phyloP scores from a whole-genome alignment of 1,284 basidiomycete genomes.

The Chalciporus sp. region DNA sequence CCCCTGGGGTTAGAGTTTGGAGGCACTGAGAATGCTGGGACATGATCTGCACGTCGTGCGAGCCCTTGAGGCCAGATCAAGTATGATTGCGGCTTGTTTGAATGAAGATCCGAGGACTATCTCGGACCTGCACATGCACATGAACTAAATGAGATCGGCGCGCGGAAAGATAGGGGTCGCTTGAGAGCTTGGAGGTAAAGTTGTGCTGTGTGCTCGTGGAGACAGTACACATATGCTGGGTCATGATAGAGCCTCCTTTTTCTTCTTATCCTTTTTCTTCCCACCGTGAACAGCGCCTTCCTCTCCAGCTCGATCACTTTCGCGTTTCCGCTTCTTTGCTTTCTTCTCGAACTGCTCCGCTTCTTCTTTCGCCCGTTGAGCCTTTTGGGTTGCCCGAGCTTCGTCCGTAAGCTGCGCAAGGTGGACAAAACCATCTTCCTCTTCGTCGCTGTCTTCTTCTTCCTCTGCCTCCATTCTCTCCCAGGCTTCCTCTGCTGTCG shows the following conservation, averaged over 20 bases:
- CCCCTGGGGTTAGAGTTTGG: too few relatives aligned
- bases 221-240: background rate
- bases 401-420: slow-evolving; percentile 40
- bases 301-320: slow-evolving; percentile 8
- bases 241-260: slow-evolving; percentile 15
- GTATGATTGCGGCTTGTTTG: slow-evolving; percentile 1
- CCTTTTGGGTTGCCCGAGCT: slow-evolving; percentile 30
- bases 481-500: slow-evolving; percentile 28
- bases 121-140: too few relatives aligned
- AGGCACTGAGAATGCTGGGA: background rate
- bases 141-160: too few relatives aligned
- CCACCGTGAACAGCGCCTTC: slow-evolving; percentile 1
- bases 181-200: background rate
- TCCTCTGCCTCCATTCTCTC: slow-evolving; percentile 34
- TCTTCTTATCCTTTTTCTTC: slow-evolving; percentile 22
- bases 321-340: slow-evolving; percentile 39
- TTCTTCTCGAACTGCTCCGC: slow-evolving; percentile 33
- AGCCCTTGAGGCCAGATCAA: background rate
- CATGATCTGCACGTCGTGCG: slow-evolving; percentile 7
- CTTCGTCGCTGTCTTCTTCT: slow-evolving; percentile 36
- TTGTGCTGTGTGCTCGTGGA: background rate
- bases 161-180: too few relatives aligned
- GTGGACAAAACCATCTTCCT: slow-evolving; percentile 43
- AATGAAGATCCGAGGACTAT: background rate
- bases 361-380: slow-evolving; percentile 36